Conservation (phyloP, 108 stramenopile species). For the Cyclotella kingstonii region DNA sequence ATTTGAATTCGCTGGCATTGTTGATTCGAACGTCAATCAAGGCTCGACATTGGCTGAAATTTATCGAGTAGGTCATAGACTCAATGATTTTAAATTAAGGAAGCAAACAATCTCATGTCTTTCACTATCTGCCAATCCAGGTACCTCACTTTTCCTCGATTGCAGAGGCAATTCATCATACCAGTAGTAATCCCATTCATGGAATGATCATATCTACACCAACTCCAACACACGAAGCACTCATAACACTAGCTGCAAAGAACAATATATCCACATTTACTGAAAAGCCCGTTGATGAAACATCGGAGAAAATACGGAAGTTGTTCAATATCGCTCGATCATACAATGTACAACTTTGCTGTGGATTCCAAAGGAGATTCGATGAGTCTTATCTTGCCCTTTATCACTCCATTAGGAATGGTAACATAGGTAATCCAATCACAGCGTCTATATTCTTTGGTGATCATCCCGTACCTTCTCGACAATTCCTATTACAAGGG, state of each 20-base stretch:
- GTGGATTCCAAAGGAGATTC: conserved; percentile 76
- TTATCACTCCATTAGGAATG: conserved; percentile 18
- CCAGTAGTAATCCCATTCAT: conserved; percentile 19
- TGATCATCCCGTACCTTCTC: conserved; percentile 69
- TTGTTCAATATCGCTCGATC: conserved; percentile 38
- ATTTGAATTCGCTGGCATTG: conserved; percentile 52
- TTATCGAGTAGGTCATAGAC: conserved; percentile 34
- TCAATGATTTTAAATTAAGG: conserved; percentile 10
- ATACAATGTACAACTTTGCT: conserved; percentile 51
- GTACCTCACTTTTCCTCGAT: conserved; percentile 13
- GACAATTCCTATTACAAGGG: conserved; percentile 53
- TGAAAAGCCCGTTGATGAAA: conserved; percentile 77
- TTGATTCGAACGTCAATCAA: conserved; percentile 46
- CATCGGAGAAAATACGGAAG: conserved; percentile 35
- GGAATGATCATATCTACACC: conserved; percentile 62
- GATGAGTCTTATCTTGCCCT: conserved; percentile 60
- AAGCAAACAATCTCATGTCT: no score
- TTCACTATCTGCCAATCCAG: conserved; percentile 6
- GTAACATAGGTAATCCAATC: conserved; percentile 41
- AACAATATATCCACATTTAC: conserved; percentile 44
- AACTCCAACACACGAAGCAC: conserved; percentile 48
- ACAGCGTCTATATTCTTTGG: conserved; percentile 58
- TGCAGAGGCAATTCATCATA: conserved; percentile 14
- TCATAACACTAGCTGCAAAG: conserved; percentile 47
- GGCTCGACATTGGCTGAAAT: conserved; percentile 35